Evolutionary conservation across 2,329 filamentous ascomycete genomes (phyloP), one percentile per base, ranked within the genome.

Genomic region (Colletotrichum eremochloae): DNA sequence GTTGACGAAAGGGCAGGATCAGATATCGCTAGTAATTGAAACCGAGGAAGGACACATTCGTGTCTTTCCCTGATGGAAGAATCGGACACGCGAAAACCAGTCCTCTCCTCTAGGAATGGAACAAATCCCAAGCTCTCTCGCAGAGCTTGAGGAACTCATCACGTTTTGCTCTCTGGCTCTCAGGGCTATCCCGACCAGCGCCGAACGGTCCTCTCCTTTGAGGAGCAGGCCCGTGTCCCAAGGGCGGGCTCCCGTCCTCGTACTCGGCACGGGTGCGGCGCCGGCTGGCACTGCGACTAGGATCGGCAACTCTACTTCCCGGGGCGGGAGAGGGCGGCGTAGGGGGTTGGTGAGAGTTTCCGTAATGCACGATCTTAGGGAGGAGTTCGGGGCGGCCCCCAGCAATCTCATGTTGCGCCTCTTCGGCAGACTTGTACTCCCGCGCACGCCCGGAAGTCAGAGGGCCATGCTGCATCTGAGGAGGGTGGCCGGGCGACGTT

Each of bases 401-500:
- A 6, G 95, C 92, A 74, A 99, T 84, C 75, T 96, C 94, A 70
- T 94, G 93, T 72, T 98, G 95, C 3, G 94, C 96, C 80, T 99
- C 96, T 81, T 99, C 96, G 15, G 96, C 96, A 4, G 96, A 98
- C 77, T 95, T 93, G 83, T 97, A 98, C 79, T 98, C 96, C 69
- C 96, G 90, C 14, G 91, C 86, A 72, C 96, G 90, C 1, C 87
- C 86, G 11, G 88, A 88, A 33, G 89, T 86, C 1, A 88, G 89
- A 9, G 85, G 82, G 64, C 33, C 60, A 29, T 83, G 82, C 29
- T 81, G 80, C 70, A 73, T 71, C 74, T 75, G 86, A 65, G 86
- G 89, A 38, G 91, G 90, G 76, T 94, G 93, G 72, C 92, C 89
- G 2, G 95, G 95, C 1, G 95, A 97, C 0, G 94, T 90, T 68